Evolutionary conservation across 345 rosid species (phyloP).

Genomic region (Triadica sebifera): DNA sequence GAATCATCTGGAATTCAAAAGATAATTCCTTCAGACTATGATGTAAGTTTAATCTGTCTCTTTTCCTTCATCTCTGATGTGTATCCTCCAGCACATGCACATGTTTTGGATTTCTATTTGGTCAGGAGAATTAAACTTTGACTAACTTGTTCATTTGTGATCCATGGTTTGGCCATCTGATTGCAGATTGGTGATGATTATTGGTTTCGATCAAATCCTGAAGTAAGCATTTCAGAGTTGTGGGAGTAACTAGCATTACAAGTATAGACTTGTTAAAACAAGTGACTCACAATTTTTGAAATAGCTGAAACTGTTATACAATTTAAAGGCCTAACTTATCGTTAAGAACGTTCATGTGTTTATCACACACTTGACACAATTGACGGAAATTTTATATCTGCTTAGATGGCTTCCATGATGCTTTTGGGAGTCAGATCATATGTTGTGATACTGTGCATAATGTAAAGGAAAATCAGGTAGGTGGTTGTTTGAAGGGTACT

Average conservation of each 20-base stretch:
- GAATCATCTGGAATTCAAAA: constrained; percentile 47
- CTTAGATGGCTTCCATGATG: no score
- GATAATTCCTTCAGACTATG: constrained; percentile 49
- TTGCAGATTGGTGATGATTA: constrained; percentile 62
- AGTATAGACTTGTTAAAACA: not conserved
- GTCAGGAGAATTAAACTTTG: not conserved
- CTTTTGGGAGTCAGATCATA: no score
- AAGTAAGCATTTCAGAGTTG: constrained; percentile 51
- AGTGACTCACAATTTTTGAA: not conserved
- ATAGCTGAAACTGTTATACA: not conserved
- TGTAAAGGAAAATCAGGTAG: constrained; percentile 10
- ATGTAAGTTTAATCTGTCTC: constrained; percentile 39
- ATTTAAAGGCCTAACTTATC: not conserved
- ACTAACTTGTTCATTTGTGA: constrained; percentile 3
- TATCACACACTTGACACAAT: no score
- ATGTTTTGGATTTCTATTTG: not conserved
- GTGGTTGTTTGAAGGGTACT: constrained; percentile 1
- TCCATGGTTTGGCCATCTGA: constrained; percentile 1
- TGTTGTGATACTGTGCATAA: not conserved
- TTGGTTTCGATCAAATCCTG: constrained; percentile 59
- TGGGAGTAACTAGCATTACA: constrained; percentile 41
- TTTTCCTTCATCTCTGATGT: not conserved
- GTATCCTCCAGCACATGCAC: not conserved
- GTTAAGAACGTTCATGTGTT: no score
- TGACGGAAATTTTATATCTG: no score